phyloP scores from a whole-genome alignment of 306 rosid species.

The Prunus mira region DNA sequence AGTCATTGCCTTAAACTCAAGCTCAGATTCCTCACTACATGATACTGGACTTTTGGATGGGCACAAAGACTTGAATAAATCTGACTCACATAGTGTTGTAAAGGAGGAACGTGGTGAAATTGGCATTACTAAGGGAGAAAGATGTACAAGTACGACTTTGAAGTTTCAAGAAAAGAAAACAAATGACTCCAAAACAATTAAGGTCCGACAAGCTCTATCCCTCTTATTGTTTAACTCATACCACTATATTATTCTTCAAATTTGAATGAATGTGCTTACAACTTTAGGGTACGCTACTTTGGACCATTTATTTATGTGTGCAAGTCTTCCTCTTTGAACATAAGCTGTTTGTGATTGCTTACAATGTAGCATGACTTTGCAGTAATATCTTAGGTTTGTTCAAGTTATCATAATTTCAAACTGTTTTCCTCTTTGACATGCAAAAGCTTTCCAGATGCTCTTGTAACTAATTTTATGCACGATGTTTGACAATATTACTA shows the following conservation, averaged over 20 bases:
- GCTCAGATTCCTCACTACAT: slow-evolving; percentile 20
- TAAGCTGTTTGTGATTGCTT: too few relatives aligned
- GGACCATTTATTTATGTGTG: background rate
- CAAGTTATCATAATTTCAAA: too few relatives aligned
- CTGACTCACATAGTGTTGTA: slow-evolving; percentile 19
- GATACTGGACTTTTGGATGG: slow-evolving; percentile 12
- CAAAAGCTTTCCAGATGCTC: too few relatives aligned
- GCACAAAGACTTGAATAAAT: slow-evolving; percentile 4
- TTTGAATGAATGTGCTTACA: slow-evolving; percentile 3
- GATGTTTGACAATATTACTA: too few relatives aligned
- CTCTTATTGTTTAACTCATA: slow-evolving; percentile 1
- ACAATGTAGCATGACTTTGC: too few relatives aligned
- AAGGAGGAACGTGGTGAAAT: slow-evolving; percentile 34
- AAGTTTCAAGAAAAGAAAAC: slow-evolving; percentile 31
- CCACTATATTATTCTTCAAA: slow-evolving; percentile 11
- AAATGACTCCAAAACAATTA: slow-evolving; percentile 18
- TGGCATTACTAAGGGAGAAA: slow-evolving; percentile 18
- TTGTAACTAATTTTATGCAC: too few relatives aligned
- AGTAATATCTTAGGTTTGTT: too few relatives aligned
- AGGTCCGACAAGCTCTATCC: slow-evolving; percentile 34
- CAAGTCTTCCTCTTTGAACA: too few relatives aligned
- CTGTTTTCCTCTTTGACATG: too few relatives aligned
- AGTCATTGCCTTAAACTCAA: slow-evolving; percentile 19
- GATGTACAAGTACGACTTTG: slow-evolving; percentile 21
- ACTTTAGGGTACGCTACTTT: background rate